Conservation (phyloP, 1,284 basidiomycete species). For the Ceratobasidium sp. region DNA sequence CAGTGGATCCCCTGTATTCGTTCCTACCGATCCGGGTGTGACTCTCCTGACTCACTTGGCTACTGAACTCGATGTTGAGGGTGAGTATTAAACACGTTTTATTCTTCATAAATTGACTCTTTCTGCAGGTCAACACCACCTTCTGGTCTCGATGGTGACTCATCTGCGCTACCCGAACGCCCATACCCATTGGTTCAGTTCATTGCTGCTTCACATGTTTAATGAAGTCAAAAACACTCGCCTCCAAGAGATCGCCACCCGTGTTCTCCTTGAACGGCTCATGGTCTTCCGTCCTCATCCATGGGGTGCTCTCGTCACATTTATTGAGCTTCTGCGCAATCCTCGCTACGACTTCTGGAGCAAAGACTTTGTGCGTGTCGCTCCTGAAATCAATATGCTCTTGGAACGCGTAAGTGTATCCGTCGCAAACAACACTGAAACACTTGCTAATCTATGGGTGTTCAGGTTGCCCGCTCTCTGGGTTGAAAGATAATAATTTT, state of each 20-base stretch:
- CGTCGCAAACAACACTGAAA: background rate
- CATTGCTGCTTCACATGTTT: constrained; percentile 87
- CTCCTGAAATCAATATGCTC: constrained; percentile 80
- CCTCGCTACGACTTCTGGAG: constrained; percentile 87
- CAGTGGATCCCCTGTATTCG: constrained; percentile 80
- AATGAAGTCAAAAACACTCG: constrained; percentile 73
- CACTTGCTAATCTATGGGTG: background rate
- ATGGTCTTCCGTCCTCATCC: constrained; percentile 94
- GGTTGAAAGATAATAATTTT: constrained; percentile 27
- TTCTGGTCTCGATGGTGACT: constrained; percentile 88
- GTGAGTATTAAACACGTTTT: constrained; percentile 54
- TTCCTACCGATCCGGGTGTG: constrained; percentile 80
- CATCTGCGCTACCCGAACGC: constrained; percentile 96
- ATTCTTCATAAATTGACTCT: background rate
- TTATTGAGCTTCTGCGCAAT: constrained; percentile 89
- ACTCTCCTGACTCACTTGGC: constrained; percentile 83
- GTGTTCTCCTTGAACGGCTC: constrained; percentile 91
- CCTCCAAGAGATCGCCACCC: constrained; percentile 90
- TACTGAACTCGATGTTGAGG: constrained; percentile 87
- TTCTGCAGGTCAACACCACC: constrained; percentile 83
- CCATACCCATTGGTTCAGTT: constrained; percentile 97
- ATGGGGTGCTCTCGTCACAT: constrained; percentile 94
- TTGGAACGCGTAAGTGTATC: constrained; percentile 72
- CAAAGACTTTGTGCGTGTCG: constrained; percentile 80
- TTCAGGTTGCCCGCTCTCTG: constrained; percentile 32